Conservation (phyloP, 2,329 filamentous ascomycete genomes). For the Magnaporthales sp. region DNA sequence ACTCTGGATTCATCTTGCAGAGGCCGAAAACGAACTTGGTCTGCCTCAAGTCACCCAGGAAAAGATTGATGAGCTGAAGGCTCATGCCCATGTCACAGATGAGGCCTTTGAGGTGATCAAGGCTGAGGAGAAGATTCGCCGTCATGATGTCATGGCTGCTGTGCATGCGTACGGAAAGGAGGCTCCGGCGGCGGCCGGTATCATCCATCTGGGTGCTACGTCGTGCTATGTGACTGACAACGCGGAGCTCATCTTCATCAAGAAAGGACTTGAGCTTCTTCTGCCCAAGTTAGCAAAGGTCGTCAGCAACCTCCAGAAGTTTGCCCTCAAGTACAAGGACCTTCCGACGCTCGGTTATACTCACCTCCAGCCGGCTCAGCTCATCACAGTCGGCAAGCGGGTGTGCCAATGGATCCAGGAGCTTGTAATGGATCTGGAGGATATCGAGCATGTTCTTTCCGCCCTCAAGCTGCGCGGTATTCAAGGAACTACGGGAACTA, state of each 20-base stretch:
- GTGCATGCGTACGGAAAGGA: slow-evolving; percentile 2
- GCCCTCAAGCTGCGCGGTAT: slow-evolving; percentile 3
- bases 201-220: slow-evolving; percentile 70
- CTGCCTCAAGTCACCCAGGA: slow-evolving; percentile 3
- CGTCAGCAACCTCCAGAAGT: slow-evolving; percentile 63
- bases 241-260: slow-evolving; percentile 67
- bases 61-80: slow-evolving; percentile 4
- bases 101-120: slow-evolving; percentile 5
- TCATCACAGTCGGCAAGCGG: slow-evolving; percentile 56
- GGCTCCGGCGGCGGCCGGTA: slow-evolving; percentile 56
- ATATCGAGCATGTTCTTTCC: slow-evolving; percentile 54
- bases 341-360: slow-evolving; percentile 32
- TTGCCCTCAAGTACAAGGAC: slow-evolving; percentile 54
- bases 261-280: slow-evolving; percentile 67
- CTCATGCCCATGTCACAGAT: background rate
- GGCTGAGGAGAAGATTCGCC: slow-evolving; percentile 6
- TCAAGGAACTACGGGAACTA: slow-evolving; percentile 60
- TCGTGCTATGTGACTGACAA: slow-evolving; percentile 60
- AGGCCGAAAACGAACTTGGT: slow-evolving; percentile 73
- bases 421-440: slow-evolving; percentile 64
- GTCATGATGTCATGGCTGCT: slow-evolving; percentile 5
- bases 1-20: slow-evolving; percentile 78
- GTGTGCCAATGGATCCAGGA: slow-evolving; percentile 68
- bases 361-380: slow-evolving; percentile 56
- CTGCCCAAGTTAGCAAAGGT: slow-evolving; percentile 71